Conservation (phyloP, 2,329 filamentous ascomycete species). For the Sporothrix globosa region DNA sequence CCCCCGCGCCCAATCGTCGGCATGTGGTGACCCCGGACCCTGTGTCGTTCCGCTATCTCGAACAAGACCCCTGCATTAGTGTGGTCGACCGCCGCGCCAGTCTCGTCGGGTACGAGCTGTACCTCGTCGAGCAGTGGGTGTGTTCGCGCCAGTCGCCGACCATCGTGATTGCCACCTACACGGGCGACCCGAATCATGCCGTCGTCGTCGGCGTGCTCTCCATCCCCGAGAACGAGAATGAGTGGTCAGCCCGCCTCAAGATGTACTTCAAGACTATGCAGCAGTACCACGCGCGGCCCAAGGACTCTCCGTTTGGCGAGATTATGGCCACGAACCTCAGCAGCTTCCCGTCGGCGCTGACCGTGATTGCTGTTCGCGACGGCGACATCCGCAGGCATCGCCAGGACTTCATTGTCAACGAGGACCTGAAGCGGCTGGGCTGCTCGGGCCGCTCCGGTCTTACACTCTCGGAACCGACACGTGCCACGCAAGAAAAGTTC, state of each 20-base stretch:
- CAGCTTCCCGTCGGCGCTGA: constrained; percentile 87
- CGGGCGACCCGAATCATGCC: constrained; percentile 77
- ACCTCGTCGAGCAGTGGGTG: constrained; percentile 96
- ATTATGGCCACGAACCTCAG: constrained; percentile 94
- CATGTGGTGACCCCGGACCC: constrained; percentile 62
- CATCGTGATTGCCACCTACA: constrained; percentile 89
- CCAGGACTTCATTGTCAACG: constrained; percentile 88
- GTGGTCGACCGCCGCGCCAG: constrained; percentile 72
- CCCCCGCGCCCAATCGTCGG: constrained; percentile 43
- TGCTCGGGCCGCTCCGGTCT: constrained; percentile 89
- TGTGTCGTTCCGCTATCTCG: constrained; percentile 65
- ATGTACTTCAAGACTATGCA: constrained; percentile 86
- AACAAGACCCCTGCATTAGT: constrained; percentile 76
- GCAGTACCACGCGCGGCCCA: constrained; percentile 80
- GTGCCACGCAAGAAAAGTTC: constrained; percentile 87
- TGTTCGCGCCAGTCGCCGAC: constrained; percentile 90
- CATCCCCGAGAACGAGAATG: constrained; percentile 75
- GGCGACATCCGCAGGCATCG: constrained; percentile 81
- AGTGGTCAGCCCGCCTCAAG: constrained; percentile 78
- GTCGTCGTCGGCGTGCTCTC: constrained; percentile 80
- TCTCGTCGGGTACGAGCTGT: constrained; percentile 85
- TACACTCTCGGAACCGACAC: constrained; percentile 74
- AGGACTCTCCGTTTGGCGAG: constrained; percentile 78
- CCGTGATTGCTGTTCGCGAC: constrained; percentile 86
- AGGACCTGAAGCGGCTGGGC: constrained; percentile 86